Percentiles rank a stretch among this genome's conserved stretches.
Evolutionary conservation across 257 asterid genomes (phyloP).

Genomic region (Primulina huaijiensis): DNA sequence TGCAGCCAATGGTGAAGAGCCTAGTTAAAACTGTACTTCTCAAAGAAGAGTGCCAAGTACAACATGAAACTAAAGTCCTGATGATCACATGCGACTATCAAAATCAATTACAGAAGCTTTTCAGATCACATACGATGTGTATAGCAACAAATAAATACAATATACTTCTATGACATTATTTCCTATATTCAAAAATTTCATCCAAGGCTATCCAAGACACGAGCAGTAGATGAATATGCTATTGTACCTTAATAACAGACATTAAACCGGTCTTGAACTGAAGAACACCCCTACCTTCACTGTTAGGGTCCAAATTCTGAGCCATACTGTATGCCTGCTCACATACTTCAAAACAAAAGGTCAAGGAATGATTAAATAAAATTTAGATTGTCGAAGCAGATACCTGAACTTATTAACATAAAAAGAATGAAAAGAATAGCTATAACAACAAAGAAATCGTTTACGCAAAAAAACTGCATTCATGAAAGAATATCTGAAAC

Average conservation of each 20-base stretch:
- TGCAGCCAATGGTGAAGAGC: conserved; percentile 38
- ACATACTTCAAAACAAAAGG: conserved; percentile 56
- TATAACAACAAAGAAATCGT: not conserved
- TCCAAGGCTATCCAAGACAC: conserved; percentile 16
- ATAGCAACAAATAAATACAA: conserved; percentile 16
- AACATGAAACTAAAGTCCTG: conserved; percentile 7
- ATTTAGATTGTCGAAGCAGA: conserved; percentile 1
- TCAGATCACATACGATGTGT: conserved; percentile 11
- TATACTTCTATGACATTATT: not conserved
- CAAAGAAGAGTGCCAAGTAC: conserved; percentile 3
- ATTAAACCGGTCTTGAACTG: conserved; percentile 96
- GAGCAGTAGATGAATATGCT: conserved; percentile 18
- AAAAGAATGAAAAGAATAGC: not conserved
- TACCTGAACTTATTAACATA: not conserved
- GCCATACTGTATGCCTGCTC: conserved; percentile 99
- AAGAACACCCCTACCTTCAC: conserved; percentile 97
- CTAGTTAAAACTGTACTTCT: conserved; percentile 13
- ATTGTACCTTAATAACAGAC: conserved; percentile 92
- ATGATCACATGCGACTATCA: conserved; percentile 7
- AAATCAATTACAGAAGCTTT: not conserved
- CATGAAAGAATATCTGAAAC: not conserved
- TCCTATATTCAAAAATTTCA: conserved; percentile 7
- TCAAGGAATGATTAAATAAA: conserved; percentile 1
- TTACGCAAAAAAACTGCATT: not conserved
- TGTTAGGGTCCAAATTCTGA: conserved; percentile 87